A percentile compares a stretch with the other conserved stretches of the same genome.
These are phyloP conservation scores for Aspergillus sclerotiicarbonarius DNA, from an alignment of 495 filamentous ascomycete genomes.

Conservation along the genomic window DNA sequence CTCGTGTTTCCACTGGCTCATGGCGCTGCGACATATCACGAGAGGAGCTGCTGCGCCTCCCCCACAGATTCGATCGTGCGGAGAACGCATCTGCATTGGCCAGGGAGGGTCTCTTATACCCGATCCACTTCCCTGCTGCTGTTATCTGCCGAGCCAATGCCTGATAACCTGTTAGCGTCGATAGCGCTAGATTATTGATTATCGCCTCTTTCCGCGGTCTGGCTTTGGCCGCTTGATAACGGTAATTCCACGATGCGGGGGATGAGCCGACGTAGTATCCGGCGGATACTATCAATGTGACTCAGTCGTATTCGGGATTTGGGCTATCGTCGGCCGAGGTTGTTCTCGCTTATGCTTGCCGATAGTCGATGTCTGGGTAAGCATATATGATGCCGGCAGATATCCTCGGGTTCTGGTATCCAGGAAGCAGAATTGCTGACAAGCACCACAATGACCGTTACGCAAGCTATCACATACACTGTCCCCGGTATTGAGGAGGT, in stretches of 20 bases:
- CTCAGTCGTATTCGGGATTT: not conserved
- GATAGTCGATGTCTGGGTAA: not conserved
- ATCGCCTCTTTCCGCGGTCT: not conserved
- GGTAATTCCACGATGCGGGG: not conserved
- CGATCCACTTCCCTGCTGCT: not conserved
- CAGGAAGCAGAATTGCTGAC: not conserved
- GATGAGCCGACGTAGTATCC: conserved; percentile 2
- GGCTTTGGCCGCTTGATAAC: not conserved
- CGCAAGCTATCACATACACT: not conserved
- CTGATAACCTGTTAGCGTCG: not conserved
- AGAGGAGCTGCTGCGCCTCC: conserved; percentile 8
- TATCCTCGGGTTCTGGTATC: not conserved
- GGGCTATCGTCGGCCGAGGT: not conserved
- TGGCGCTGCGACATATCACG: not conserved
- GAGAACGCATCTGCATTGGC: conserved; percentile 17
- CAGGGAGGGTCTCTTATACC: not conserved
- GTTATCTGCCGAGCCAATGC: conserved; percentile 15
- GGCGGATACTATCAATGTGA: not conserved
- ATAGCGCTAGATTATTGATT: not conserved
- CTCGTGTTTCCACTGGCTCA: conserved; percentile 4
- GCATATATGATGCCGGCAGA: conserved; percentile 1
- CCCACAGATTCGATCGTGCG: conserved; percentile 28
- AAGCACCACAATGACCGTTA: conserved; percentile 11
- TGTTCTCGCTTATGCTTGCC: not conserved
- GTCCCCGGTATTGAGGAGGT: conserved; percentile 22